These are phyloP conservation scores for Cutaneotrichosporon curvatum DNA, from an alignment of 1,284 basidiomycete species.

Conservation along the genomic window DNA sequence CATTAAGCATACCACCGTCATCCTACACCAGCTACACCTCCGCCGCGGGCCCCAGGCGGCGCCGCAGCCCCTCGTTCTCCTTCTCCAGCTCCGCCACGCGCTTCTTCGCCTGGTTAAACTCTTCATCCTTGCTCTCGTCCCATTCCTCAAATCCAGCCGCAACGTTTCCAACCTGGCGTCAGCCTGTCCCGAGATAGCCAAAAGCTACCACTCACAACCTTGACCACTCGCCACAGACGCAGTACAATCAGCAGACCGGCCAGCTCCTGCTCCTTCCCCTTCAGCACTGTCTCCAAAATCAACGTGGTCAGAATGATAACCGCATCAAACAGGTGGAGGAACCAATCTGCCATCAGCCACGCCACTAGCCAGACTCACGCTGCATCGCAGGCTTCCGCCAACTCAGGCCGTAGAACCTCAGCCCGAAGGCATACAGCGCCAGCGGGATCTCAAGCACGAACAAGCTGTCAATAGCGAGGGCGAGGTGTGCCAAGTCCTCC, in stretches of 20 bases:
- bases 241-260: conserved; percentile 61
- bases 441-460: conserved; percentile 70
- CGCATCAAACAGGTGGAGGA: conserved; percentile 66
- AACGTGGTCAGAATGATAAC: conserved; percentile 63
- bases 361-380: no score
- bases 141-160: no score
- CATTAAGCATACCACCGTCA: no score
- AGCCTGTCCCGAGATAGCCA: no score
- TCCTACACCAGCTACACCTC: no score
- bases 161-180: no score
- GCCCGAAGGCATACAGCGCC: conserved; percentile 58
- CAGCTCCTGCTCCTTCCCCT: conserved; percentile 56
- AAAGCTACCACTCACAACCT: conserved; percentile 53
- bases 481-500: conserved; percentile 55
- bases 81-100: not conserved
- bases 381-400: no score
- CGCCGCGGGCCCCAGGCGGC: not conserved
- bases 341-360: conserved; percentile 1
- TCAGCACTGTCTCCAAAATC: conserved; percentile 60
- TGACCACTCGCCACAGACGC: conserved; percentile 69
- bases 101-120: no score
- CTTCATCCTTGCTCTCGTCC: no score
- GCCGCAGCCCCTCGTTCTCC: not conserved
- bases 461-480: conserved; percentile 51
- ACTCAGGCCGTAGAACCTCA: conserved; percentile 11